Percentiles rank a stretch among this genome's conserved stretches.
Conservation (phyloP, 345 rosid genomes). For the Acer negundo region DNA sequence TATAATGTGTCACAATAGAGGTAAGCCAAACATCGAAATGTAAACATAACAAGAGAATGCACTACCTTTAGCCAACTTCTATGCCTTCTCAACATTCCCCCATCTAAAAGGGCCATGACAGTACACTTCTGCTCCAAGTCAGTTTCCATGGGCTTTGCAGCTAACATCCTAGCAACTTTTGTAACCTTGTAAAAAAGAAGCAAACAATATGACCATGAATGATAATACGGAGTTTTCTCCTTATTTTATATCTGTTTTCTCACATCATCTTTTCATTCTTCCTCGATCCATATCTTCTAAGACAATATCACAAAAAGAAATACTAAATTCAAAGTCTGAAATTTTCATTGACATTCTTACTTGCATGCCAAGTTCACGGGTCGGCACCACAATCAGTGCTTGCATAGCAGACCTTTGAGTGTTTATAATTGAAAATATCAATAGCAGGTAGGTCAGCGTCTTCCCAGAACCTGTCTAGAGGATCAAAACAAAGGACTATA, state of each 20-base stretch:
- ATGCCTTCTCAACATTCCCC: slow-evolving; percentile 80
- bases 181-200: slow-evolving; percentile 51
- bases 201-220: background rate
- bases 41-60: background rate
- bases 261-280: background rate
- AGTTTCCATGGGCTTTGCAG: slow-evolving; percentile 52
- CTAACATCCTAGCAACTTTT: slow-evolving; percentile 79
- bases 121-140: slow-evolving; percentile 55
- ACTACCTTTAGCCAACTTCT: slow-evolving; percentile 89
- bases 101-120: slow-evolving; percentile 90
- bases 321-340: background rate
- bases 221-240: background rate
- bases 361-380: slow-evolving; percentile 93
- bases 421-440: slow-evolving; percentile 64
- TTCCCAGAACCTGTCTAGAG: slow-evolving; percentile 93
- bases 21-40: background rate
- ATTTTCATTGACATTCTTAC: slow-evolving; percentile 40
- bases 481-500: slow-evolving; percentile 29
- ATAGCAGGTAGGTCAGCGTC: slow-evolving; percentile 81
- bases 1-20: background rate
- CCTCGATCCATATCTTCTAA: background rate
- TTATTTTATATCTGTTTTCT: background rate
- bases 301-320: background rate
- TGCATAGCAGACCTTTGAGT: slow-evolving; percentile 78
- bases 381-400: slow-evolving; percentile 83